These are phyloP conservation scores for Prunella vulgaris DNA, from an alignment of 257 asterid species.

Conservation along the genomic window DNA sequence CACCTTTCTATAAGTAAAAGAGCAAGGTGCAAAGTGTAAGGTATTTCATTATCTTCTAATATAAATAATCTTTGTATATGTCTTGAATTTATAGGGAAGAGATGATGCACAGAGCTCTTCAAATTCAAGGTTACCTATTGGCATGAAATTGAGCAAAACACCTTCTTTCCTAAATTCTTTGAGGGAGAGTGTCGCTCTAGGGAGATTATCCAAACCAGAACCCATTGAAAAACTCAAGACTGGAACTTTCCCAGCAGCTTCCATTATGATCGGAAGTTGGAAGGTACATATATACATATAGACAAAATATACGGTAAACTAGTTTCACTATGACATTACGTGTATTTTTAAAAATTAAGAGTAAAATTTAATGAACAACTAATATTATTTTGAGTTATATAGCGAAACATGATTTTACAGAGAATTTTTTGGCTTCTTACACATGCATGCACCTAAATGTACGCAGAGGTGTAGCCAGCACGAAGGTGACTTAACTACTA, in stretches of 20 bases:
- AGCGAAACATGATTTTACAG: too few species aligned
- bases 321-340: too few species aligned
- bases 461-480: constrained; percentile 41
- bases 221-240: constrained; percentile 49
- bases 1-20: too few species aligned
- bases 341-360: too few species aligned
- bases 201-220: not conserved
- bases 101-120: not conserved
- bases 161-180: constrained; percentile 42
- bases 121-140: constrained; percentile 32
- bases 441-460: not conserved
- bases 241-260: constrained; percentile 46
- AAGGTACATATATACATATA: constrained; percentile 30
- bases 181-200: constrained; percentile 13
- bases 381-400: too few species aligned
- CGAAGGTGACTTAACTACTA: constrained; percentile 60
- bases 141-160: constrained; percentile 39
- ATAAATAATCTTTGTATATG: not conserved
- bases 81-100: too few species aligned
- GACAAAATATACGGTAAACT: too few species aligned
- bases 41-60: too few species aligned
- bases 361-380: too few species aligned
- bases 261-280: constrained; percentile 55
- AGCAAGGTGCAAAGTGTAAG: not conserved
- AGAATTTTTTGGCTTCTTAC: not conserved